Base-by-base conservation (phyloP, 176 grass and related monocot genomes). In the Raddia guianensis region DNA sequence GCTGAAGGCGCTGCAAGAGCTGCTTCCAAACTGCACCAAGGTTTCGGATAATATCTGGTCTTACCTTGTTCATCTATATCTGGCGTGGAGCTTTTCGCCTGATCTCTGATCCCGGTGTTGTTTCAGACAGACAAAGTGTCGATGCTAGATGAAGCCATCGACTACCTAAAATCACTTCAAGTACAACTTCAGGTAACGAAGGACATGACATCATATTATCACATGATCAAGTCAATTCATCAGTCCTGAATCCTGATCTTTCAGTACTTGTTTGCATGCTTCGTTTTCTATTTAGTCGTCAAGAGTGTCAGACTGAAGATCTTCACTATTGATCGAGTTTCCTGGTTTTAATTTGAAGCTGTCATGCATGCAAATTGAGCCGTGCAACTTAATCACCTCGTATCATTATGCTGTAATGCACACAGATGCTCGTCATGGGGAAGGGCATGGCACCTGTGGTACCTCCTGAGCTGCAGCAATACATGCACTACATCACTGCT, bases 21-120 rank as follows among this genome's bases (percentile, higher is more conserved):
- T 94, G 43, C 84, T 94, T 45, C 92, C 92, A 19, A 87, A 94
- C 67, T 94, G 92, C 83, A 91, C 79, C 76, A 94, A 94, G 89
- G 89, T 91, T 27, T 27, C 68, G 33, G 46, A 63, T 34, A 34
- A 42, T 53, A 63, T 34, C 33, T 21, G 16, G 14, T 66, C 21
- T 6, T 12, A 73, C 82, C 72, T 72, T 55, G 56, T 65, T 69
- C 56, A 44, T 80, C 15, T 8, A 12, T 15, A 7, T 33, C 48
- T 64, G 48, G 54, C 63, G 5, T 19, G 20, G 16, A 64, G 21
- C 3, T 15, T 16, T 49, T 72, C 19, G 9, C 16, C 51, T 78
- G 61, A 89, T 72, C 15, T 73, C 50, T 60, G 45, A 70, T 58
- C 6, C 56, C 13, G 0, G 52, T 33, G 34, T 42, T 77, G 40